phyloP scores from a whole-genome alignment of 805 yeast species.

The Saccharomycopsis babjevae region DNA sequence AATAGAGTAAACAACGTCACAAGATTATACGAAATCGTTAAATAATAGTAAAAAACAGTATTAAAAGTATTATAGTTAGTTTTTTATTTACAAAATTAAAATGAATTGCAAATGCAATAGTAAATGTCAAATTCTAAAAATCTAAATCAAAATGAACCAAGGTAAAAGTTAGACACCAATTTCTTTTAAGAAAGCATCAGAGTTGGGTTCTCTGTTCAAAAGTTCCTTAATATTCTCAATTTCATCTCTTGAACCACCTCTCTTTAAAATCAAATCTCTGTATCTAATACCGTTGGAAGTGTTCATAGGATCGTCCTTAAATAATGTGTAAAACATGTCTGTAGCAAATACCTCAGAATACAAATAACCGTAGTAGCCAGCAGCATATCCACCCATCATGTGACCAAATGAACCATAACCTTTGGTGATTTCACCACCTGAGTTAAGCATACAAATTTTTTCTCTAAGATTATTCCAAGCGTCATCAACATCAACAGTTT shows the following conservation, averaged over 20 bases:
- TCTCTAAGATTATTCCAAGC: conserved; percentile 59
- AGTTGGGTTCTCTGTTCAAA: conserved; percentile 67
- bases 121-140: too few relatives aligned
- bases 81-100: not conserved
- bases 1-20: not conserved
- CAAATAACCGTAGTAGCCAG: conserved; percentile 79
- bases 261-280: conserved; percentile 55
- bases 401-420: conserved; percentile 77
- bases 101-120: not conserved
- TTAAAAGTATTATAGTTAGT: too few relatives aligned
- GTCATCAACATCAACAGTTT: conserved; percentile 12
- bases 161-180: conserved; percentile 34
- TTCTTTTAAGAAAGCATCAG: conserved; percentile 63
- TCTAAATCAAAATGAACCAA: too few relatives aligned
- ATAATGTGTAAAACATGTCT: conserved; percentile 66
- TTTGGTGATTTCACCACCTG: conserved; percentile 44
- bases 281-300: conserved; percentile 51
- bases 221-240: conserved; percentile 53
- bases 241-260: conserved; percentile 69
- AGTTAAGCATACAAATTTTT: conserved; percentile 47
- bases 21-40: too few relatives aligned
- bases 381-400: conserved; percentile 74
- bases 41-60: too few relatives aligned
- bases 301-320: conserved; percentile 59
- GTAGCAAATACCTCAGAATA: conserved; percentile 83